These are phyloP conservation scores for Craterostigma plantagineum DNA, from an alignment of 257 asterid species.

Conservation along the genomic window DNA sequence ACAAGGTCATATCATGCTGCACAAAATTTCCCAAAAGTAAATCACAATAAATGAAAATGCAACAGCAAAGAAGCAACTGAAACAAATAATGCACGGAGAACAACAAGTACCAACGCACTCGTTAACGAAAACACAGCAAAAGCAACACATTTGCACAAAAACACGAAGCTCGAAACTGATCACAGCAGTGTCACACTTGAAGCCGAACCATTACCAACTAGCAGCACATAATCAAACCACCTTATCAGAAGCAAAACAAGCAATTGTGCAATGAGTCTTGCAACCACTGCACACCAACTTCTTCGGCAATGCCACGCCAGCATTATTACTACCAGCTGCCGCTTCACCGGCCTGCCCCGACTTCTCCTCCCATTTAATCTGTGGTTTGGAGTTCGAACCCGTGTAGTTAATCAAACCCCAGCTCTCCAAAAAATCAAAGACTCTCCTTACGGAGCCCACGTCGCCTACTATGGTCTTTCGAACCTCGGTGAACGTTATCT, in stretches of 20 bases:
- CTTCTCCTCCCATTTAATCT: constrained; percentile 69
- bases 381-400: constrained; percentile 35
- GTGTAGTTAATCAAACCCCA: constrained; percentile 90
- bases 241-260: constrained; percentile 85
- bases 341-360: constrained; percentile 22
- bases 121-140: too few species aligned
- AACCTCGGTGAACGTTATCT: constrained; percentile 49
- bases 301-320: constrained; percentile 19
- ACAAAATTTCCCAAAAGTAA: constrained; percentile 8
- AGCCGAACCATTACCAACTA: neutral
- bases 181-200: neutral
- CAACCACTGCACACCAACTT: constrained; percentile 63
- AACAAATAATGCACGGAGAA: neutral
- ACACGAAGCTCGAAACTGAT: too few species aligned
- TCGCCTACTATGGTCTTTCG: constrained; percentile 80
- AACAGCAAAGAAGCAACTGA: neutral
- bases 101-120: too few species aligned
- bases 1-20: constrained; percentile 81
- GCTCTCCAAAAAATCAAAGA: constrained; percentile 75
- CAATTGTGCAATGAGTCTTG: constrained; percentile 60
- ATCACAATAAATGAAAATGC: constrained; percentile 5
- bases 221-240: constrained; percentile 15
- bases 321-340: constrained; percentile 13
- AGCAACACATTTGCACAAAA: too few species aligned
- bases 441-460: constrained; percentile 73